Percentiles rank a stretch among this genome's conserved stretches.
phyloP scores from a whole-genome alignment of 2,329 filamentous ascomycete species.

The Penicillium decumbens region DNA sequence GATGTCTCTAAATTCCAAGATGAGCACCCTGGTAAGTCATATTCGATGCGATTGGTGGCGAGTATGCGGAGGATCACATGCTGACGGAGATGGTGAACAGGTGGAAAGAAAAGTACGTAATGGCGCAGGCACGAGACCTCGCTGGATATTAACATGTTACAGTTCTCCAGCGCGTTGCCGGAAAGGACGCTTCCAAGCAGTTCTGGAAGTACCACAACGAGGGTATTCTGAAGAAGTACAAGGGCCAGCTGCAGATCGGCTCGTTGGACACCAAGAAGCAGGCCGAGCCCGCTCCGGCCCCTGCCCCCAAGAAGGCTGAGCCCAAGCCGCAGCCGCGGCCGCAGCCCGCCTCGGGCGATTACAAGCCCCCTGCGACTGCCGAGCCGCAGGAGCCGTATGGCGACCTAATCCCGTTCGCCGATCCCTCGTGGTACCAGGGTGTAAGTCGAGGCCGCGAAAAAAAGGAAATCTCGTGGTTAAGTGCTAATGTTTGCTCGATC shows the following conservation, averaged over 20 bases:
- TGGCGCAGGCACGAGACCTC: neutral
- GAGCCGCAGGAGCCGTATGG: conserved; percentile 82
- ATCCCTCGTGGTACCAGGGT: conserved; percentile 91
- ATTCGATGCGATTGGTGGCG: neutral
- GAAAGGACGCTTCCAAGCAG: conserved; percentile 65
- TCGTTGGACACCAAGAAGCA: conserved; percentile 83
- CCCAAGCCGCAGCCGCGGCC: conserved; percentile 56
- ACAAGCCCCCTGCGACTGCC: conserved; percentile 50
- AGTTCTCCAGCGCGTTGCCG: conserved; percentile 62
- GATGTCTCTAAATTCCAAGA: conserved; percentile 86
- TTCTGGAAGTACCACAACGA: conserved; percentile 65
- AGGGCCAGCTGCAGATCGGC: conserved; percentile 56
- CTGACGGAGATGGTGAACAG: conserved; percentile 35
- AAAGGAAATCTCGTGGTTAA: neutral
- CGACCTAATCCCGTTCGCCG: conserved; percentile 80
- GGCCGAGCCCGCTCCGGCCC: conserved; percentile 35
- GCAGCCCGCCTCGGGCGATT: conserved; percentile 46
- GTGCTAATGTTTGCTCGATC: neutral
- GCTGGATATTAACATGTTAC: conserved; percentile 18
- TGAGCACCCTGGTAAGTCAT: conserved; percentile 61
- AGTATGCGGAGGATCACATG: conserved; percentile 10
- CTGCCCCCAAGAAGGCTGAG: conserved; percentile 45
- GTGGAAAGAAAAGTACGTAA: conserved; percentile 65
- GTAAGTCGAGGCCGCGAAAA: conserved; percentile 51
- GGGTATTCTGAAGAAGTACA: conserved; percentile 59